Evolutionary conservation across 441 rosid genomes (phyloP).

Genomic region (Corymbia calophylla): DNA sequence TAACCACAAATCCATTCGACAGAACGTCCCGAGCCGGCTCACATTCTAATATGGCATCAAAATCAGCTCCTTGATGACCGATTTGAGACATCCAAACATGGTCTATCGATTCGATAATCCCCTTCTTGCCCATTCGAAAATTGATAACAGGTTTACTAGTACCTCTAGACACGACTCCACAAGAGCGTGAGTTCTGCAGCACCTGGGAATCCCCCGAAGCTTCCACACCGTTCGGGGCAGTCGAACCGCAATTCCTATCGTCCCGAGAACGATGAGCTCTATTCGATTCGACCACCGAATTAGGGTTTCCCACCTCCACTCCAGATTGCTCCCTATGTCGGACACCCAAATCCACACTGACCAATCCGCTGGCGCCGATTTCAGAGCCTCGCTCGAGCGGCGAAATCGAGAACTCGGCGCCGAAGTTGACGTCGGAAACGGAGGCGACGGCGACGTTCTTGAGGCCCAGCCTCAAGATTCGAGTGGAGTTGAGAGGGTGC

Average conservation of each 20-base stretch:
- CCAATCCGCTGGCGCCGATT: constrained; percentile 7
- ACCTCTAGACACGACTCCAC: neutral
- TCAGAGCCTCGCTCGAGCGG: constrained; percentile 14
- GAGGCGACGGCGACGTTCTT: constrained; percentile 40
- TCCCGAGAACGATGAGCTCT: constrained; percentile 6
- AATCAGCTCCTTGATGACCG: constrained; percentile 3
- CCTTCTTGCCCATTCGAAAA: constrained; percentile 37
- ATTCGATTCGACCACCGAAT: neutral
- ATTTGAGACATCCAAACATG: constrained; percentile 17
- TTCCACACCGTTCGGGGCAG: neutral
- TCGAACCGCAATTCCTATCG: neutral
- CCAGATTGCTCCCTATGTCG: neutral
- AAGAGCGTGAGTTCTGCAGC: neutral
- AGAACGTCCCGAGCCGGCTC: constrained; percentile 28
- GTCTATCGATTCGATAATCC: constrained; percentile 26
- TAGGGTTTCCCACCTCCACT: too few relatives aligned
- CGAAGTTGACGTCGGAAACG: constrained; percentile 52
- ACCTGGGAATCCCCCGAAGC: neutral
- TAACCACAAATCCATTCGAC: constrained; percentile 55
- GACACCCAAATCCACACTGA: constrained; percentile 2
- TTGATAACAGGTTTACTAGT: constrained; percentile 16
- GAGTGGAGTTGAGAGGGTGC: constrained; percentile 71
- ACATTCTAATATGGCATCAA: constrained; percentile 35
- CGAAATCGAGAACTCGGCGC: constrained; percentile 46
- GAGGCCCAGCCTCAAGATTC: constrained; percentile 72